A percentile compares a stretch with the other conserved stretches of the same genome.
These are phyloP conservation scores for Beauveria sp. DNA, from an alignment of 2,329 filamentous ascomycete genomes.

Conservation along the genomic window DNA sequence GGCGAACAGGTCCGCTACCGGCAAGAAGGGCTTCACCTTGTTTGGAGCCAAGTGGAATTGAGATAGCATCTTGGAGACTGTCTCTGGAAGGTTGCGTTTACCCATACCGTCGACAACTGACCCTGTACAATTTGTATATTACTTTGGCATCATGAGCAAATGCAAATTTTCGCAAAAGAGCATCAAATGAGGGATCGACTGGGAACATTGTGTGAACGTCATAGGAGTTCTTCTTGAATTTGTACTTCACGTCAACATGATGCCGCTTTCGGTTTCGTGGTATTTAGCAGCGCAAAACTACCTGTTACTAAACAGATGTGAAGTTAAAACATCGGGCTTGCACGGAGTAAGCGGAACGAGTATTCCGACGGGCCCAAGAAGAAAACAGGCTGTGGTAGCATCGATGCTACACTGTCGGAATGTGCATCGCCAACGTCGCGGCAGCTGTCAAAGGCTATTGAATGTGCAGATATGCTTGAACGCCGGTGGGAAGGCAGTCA, in stretches of 20 bases:
- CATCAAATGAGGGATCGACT: background rate
- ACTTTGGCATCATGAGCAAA: slow-evolving; percentile 2
- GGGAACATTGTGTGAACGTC: background rate
- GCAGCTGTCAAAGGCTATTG: too few relatives aligned
- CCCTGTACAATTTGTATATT: slow-evolving; percentile 10
- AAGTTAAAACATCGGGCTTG: too few relatives aligned
- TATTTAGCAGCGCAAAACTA: too few relatives aligned
- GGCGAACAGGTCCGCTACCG: slow-evolving; percentile 23
- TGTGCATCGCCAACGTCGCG: too few relatives aligned
- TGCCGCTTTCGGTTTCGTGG: too few relatives aligned
- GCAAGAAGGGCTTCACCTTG: slow-evolving; percentile 42
- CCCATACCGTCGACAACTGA: background rate
- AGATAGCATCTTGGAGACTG: background rate
- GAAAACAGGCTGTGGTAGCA: too few relatives aligned
- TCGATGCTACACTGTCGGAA: too few relatives aligned
- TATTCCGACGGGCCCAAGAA: too few relatives aligned
- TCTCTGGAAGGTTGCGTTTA: background rate
- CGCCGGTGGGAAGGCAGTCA: background rate
- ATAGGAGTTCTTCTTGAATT: background rate
- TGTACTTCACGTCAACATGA: too few relatives aligned
- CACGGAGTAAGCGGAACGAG: too few relatives aligned
- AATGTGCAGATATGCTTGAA: too few relatives aligned
- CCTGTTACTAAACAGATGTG: too few relatives aligned
- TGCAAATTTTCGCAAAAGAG: background rate
- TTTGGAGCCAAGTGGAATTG: slow-evolving; percentile 54